phyloP scores from a whole-genome alignment of 192 early-diverging fungal genomes.

The Backusella liffmaniae region DNA sequence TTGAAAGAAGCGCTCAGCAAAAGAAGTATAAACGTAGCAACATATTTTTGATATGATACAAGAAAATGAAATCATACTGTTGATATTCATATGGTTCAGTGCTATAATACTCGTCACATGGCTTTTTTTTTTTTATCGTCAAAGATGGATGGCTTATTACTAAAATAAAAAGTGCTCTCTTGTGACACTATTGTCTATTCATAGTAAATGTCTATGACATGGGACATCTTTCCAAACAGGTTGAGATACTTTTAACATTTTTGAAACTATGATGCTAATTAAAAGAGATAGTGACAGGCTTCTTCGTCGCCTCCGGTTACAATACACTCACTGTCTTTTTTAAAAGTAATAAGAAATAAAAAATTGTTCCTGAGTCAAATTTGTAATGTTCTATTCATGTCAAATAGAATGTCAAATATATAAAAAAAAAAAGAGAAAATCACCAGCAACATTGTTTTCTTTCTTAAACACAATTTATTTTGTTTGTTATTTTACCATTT shows the following conservation, averaged over 20 bases:
- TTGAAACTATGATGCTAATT: background rate
- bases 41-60: background rate
- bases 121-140: background rate
- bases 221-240: background rate
- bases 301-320: background rate
- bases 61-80: background rate
- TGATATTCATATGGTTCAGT: background rate
- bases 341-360: background rate
- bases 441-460: too few species aligned
- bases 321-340: background rate
- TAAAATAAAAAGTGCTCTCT: conserved; percentile 1
- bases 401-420: background rate
- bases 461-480: too few species aligned
- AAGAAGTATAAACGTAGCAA: background rate
- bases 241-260: too few species aligned
- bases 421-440: too few species aligned
- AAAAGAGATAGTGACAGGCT: background rate
- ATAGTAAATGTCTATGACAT: background rate
- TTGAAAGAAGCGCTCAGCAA: too few species aligned
- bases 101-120: background rate
- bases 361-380: background rate
- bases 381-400: background rate
- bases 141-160: background rate
- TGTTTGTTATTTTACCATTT: background rate
- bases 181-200: background rate